Conservation (phyloP, 1,139 yeast genomes). For the Petasospora fabianii region DNA sequence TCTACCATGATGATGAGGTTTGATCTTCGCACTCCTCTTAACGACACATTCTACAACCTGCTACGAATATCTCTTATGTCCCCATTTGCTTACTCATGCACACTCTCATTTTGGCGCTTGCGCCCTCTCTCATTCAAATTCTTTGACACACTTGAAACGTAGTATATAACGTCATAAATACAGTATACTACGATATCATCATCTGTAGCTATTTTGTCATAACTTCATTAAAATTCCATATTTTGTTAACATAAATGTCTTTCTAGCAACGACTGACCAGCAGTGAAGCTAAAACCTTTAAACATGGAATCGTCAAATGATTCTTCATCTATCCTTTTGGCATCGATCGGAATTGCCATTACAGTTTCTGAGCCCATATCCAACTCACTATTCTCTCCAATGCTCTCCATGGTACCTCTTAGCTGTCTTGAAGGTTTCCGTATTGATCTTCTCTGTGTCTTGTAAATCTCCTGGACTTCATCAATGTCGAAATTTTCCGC, state of each 20-base stretch:
- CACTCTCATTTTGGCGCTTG: no score
- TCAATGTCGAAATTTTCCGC: conserved; percentile 90
- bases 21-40: conserved; percentile 25
- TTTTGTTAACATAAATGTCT: conserved; percentile 5
- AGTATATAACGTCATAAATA: no score
- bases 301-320: conserved; percentile 15
- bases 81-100: no score
- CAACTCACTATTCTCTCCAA: conserved; percentile 2
- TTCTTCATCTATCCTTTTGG: neutral
- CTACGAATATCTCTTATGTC: no score
- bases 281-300: conserved; percentile 26
- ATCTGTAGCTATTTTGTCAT: no score
- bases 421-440: no score
- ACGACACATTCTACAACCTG: no score
- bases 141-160: no score
- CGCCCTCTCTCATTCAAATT: no score
- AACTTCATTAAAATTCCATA: no score
- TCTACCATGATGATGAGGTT: conserved; percentile 54
- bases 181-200: no score
- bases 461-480: conserved; percentile 61
- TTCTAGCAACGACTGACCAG: conserved; percentile 18
- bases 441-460: conserved; percentile 6
- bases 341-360: neutral
- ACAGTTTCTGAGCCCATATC: conserved; percentile 5
- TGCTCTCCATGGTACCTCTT: conserved; percentile 1